Percentiles rank a stretch among this genome's conserved stretches.
phyloP scores from a whole-genome alignment of 257 asterid genomes.

The Avicennia marina region DNA sequence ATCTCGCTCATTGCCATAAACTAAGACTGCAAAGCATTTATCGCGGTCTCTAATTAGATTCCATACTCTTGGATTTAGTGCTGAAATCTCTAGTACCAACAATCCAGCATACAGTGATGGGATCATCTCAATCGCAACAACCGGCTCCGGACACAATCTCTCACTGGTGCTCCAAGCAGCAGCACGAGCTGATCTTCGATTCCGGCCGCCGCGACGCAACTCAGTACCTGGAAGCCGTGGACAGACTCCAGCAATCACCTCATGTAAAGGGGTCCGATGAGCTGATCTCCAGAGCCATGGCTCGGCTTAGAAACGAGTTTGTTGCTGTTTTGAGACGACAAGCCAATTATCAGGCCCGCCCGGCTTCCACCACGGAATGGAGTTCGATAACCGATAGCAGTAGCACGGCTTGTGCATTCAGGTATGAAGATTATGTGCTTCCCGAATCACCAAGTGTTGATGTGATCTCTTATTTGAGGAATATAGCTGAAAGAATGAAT shows the following conservation, averaged over 20 bases:
- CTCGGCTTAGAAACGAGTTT: slow-evolving; percentile 41
- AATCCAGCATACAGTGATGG: too few relatives aligned
- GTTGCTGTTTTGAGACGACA: slow-evolving; percentile 23
- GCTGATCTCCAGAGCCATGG: slow-evolving; percentile 22
- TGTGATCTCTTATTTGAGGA: slow-evolving; percentile 21
- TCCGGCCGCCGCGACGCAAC: too few relatives aligned
- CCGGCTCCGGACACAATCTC: too few relatives aligned
- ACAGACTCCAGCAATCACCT: slow-evolving; percentile 17
- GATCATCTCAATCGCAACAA: too few relatives aligned
- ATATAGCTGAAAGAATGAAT: slow-evolving; percentile 33
- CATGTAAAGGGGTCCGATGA: slow-evolving; percentile 7
- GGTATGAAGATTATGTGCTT: slow-evolving; percentile 29
- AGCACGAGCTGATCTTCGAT: too few relatives aligned
- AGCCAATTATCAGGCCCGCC: slow-evolving; percentile 24
- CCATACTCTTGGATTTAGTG: slow-evolving; percentile 8
- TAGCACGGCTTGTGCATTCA: slow-evolving; percentile 28
- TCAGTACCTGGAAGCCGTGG: too few relatives aligned
- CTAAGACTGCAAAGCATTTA: too few relatives aligned
- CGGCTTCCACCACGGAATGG: slow-evolving; percentile 22
- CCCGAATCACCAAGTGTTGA: slow-evolving; percentile 19
- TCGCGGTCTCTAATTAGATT: neutral
- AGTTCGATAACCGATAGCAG: slow-evolving; percentile 36
- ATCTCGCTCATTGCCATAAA: neutral
- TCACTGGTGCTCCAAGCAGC: too few relatives aligned
- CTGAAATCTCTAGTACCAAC: slow-evolving; percentile 20